Evolutionary conservation across 345 rosid species (phyloP), one percentile per base, ranked within the genome.

Genomic region (Camelina hispida): DNA sequence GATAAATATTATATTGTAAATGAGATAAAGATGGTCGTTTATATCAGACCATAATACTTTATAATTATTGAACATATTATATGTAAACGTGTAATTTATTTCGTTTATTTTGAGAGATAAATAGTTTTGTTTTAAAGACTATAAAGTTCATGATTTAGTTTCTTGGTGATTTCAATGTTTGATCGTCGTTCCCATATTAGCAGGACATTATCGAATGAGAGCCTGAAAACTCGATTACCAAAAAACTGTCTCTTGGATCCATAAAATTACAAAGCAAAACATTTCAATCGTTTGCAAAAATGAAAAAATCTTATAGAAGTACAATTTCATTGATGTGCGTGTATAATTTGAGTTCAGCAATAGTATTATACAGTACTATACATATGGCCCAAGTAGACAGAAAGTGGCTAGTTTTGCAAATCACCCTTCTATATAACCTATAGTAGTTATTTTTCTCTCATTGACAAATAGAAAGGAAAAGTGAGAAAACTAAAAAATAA

Each of bases 401-500:
- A 65, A 65, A 28, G 30, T 28, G 30, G 4, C 30, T 28, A 28
- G 30, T 28, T 28, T 28, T 28, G 30, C 5, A 28, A 28, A 28
- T 28, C 30, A 28, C 30, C 22, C 7, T 32, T 32, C 35, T 32
- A 32, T 32, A 32, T 32, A 32, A 23, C 34, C 0, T n/a, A 23
- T 51, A n/a, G 3, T 17, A 40, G 46, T 34, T 53, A 20, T 30
- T 30, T 5, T 67, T 67, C 9, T 15, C 11, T 61, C 57, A 62
- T 68, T 68, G 69, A 62, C 74, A 61, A 62, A 60, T 32, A 50
- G 16, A 61, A 68, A 52, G 48, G n/a, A 15, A 75, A 67, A 51
- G 68, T 51, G 20, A 68, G 50, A 48, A 15, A 37, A 16, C 10
- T 3, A 16, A 2, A 59, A 67, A 16, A 60, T 6, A 61, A 76